phyloP scores from a whole-genome alignment of 176 grass and related monocot genomes.

The Alopecurus myosuroides region DNA sequence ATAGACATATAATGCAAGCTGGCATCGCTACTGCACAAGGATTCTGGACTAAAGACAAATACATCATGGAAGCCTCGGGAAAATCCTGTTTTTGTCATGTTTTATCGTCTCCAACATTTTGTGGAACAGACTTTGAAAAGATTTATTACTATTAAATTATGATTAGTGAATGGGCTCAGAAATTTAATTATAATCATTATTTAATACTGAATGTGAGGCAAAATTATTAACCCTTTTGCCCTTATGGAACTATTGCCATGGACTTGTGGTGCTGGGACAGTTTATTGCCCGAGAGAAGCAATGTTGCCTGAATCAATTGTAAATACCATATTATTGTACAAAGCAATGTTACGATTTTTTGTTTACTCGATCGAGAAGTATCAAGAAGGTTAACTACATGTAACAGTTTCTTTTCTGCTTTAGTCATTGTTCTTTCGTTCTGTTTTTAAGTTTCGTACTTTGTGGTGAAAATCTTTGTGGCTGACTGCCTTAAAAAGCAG shows the following conservation, averaged over 20 bases:
- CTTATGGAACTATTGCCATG: not conserved
- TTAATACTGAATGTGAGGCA: not conserved
- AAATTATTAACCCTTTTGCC: not conserved
- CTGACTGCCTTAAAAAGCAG: not conserved
- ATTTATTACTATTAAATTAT: not conserved
- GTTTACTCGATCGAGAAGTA: not conserved
- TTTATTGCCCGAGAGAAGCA: not conserved
- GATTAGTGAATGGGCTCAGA: not conserved
- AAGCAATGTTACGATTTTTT: not conserved
- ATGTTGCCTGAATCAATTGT: no score
- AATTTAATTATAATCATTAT: not conserved
- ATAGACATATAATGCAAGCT: not conserved
- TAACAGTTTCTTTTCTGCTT: not conserved
- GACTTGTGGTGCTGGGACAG: not conserved
- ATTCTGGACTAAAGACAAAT: not conserved
- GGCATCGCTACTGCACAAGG: not conserved
- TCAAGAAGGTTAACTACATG: not conserved
- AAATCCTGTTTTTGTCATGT: constrained; percentile 1
- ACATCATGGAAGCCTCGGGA: not conserved
- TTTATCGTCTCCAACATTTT: not conserved
- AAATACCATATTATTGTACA: not conserved
- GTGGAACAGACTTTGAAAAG: not conserved
- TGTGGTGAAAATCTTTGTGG: not conserved
- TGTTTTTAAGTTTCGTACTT: not conserved
- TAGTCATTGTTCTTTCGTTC: not conserved